phyloP scores from a whole-genome alignment of 192 early-diverging fungal species.

The Kickxella alabastrina region DNA sequence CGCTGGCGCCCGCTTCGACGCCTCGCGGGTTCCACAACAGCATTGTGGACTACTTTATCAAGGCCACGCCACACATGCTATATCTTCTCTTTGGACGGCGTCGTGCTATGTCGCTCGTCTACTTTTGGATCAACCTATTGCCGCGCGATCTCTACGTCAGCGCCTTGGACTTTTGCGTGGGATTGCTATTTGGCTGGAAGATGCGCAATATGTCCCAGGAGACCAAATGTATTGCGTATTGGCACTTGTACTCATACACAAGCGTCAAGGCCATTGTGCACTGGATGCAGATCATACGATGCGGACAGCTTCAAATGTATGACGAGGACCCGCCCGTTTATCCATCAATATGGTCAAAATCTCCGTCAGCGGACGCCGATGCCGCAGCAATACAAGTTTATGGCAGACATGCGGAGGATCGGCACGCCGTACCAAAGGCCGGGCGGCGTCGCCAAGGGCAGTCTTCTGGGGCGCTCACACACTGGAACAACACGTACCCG shows the following conservation, averaged over 20 bases:
- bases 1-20: constrained; percentile 85
- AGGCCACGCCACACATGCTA: constrained; percentile 79
- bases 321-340: constrained; percentile 70
- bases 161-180: constrained; percentile 66
- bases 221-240: constrained; percentile 76
- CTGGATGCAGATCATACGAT: constrained; percentile 94
- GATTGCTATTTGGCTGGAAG: constrained; percentile 83
- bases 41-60: constrained; percentile 75
- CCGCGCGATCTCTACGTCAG: constrained; percentile 69
- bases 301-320: constrained; percentile 86
- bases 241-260: constrained; percentile 83
- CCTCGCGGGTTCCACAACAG: constrained; percentile 77
- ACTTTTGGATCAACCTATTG: constrained; percentile 83
- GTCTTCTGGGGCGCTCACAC: constrained; percentile 53
- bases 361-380: not conserved
- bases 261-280: constrained; percentile 91
- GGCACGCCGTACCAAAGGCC: not conserved
- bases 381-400: no score
- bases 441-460: not conserved
- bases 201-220: constrained; percentile 61
- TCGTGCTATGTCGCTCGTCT: constrained; percentile 66
- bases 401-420: not conserved
- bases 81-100: constrained; percentile 88
- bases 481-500: constrained; percentile 56
- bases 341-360: constrained; percentile 33